A percentile compares a stretch with the other conserved stretches of the same genome.
Evolutionary conservation across 495 filamentous ascomycete species (phyloP).

Genomic region (Letharia lupina): DNA sequence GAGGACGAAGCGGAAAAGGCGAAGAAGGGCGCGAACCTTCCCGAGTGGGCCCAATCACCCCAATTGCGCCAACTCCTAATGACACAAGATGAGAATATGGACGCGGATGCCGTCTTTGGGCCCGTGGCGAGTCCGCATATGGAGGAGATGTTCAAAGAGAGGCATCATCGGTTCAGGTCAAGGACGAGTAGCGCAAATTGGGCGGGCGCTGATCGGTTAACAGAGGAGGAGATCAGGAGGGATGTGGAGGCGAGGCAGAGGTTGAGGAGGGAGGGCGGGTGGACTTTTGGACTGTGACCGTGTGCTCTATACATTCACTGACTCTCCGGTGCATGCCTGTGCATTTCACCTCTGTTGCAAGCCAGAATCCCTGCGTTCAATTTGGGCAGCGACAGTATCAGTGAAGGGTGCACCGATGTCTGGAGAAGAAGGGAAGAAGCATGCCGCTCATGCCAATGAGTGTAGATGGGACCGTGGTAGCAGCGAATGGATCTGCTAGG

Average conservation of each 20-base stretch:
- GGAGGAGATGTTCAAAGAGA: constrained; percentile 90
- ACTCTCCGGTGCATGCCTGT: background rate
- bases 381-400: background rate
- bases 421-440: background rate
- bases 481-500: background rate
- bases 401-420: background rate
- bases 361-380: background rate
- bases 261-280: constrained; percentile 75
- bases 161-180: constrained; percentile 74
- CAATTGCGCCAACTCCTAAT: constrained; percentile 59
- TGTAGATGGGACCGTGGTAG: background rate
- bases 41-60: constrained; percentile 79
- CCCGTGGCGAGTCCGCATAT: constrained; percentile 77
- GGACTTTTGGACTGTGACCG: constrained; percentile 52
- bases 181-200: constrained; percentile 92
- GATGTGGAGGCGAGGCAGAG: constrained; percentile 75
- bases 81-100: constrained; percentile 63
- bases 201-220: constrained; percentile 75
- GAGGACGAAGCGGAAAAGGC: constrained; percentile 74
- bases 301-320: background rate
- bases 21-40: constrained; percentile 45
- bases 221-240: constrained; percentile 73
- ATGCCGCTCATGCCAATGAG: background rate
- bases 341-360: background rate
- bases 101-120: constrained; percentile 84